Evolutionary conservation across 2,329 filamentous ascomycete genomes (phyloP), one percentile per base, ranked within the genome.

Genomic region (Fusarium sp.): DNA sequence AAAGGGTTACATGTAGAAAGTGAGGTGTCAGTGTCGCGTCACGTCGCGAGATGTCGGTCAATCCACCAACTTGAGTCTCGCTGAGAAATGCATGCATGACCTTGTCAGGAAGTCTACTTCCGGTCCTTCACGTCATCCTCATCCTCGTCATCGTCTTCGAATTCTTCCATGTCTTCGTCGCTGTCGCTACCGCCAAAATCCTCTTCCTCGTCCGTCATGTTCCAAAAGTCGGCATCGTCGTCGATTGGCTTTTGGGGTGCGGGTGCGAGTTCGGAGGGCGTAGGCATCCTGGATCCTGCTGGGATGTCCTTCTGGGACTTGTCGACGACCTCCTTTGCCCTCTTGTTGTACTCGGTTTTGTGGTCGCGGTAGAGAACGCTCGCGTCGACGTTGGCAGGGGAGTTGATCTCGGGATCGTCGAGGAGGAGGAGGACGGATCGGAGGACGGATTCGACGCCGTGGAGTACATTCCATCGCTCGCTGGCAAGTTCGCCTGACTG

Each of bases 361-460:
- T 88, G 77, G 67, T 93, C 92, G 57, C 94, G 88, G 70, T 96
- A 89, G 80, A 93, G 85, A 21, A 97, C 89, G 53, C 92, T 87
- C 2, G 95, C 94, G 68, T 98, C 94, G 51, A 98, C 93, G 73
- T 98, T 98, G 62, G 94, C 95, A 0, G 95, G 92, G 0, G 93
- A 97, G 68, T 88, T 92, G 70, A 96, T 92, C 76, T 99, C 94
- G 13, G 94, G 92, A 69, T 97, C 92, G 73, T 98, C 95, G 51
- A 99, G 87, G 3, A 99, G 86, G 6, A 95, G 89, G 8, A 98
- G 85, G 15, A 98, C 91, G 9, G 92, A 97, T 61, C 96, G 92
- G 15, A 99, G 84, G 32, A 99, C 93, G 3, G 93, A 96, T 78
- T 98, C 95, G 43, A 96, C 94, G 17, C 93, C 91, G 75, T 98